phyloP scores from a whole-genome alignment of 768 basidiomycete genomes.

The Panellus pusillus region DNA sequence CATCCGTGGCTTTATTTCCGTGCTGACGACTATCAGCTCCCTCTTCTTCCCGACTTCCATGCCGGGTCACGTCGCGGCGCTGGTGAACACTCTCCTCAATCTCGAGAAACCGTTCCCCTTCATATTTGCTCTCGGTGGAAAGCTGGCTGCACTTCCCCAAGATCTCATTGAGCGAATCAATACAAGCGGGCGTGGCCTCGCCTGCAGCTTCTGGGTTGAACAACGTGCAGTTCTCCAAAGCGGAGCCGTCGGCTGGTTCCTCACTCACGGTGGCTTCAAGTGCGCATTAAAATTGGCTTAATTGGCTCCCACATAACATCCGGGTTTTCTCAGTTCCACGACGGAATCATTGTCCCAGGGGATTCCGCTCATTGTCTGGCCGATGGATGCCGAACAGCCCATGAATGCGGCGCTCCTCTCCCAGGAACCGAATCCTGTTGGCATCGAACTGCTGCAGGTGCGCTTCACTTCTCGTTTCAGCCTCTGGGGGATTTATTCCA shows the following conservation, averaged over 20 bases:
- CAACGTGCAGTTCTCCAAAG: slow-evolving; percentile 4
- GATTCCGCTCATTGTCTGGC: slow-evolving; percentile 9
- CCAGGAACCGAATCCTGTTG: background rate
- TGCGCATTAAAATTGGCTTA: background rate
- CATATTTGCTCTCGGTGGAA: slow-evolving; percentile 1
- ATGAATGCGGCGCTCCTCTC: slow-evolving; percentile 8
- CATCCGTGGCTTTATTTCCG: too few species aligned
- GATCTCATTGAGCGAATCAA: slow-evolving; percentile 4
- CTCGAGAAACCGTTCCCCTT: slow-evolving; percentile 11
- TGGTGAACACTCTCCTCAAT: slow-evolving; percentile 3
- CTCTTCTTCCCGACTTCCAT: slow-evolving; percentile 7
- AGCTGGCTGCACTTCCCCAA: slow-evolving; percentile 8
- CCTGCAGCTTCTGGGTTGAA: slow-evolving; percentile 11
- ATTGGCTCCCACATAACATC: background rate
- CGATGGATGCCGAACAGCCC: slow-evolving; percentile 3
- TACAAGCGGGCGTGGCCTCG: background rate
- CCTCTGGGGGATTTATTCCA: background rate
- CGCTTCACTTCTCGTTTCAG: background rate
- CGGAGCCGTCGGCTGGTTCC: slow-evolving; percentile 6
- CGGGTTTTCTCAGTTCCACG: background rate
- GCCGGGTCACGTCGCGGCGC: background rate
- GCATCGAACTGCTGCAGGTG: slow-evolving; percentile 5
- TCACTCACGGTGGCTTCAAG: slow-evolving; percentile 13
- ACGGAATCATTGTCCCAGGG: slow-evolving; percentile 9
- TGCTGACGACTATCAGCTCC: background rate